Evolutionary conservation across 2,329 filamentous ascomycete genomes (phyloP).

Genomic region (Talaromyces verruculosus): DNA sequence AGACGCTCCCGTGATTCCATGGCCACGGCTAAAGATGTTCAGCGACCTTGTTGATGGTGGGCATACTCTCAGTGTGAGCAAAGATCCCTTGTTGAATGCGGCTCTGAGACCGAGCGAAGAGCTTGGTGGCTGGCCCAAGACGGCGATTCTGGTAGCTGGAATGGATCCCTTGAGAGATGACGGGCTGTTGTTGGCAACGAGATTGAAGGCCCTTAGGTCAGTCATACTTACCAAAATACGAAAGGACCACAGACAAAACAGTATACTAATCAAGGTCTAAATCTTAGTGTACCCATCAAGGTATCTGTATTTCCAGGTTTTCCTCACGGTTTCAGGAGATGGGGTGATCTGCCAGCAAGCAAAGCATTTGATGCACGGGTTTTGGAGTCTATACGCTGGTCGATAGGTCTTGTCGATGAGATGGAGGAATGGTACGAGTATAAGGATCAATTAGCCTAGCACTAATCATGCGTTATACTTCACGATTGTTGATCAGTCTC

Average conservation of each 20-base stretch:
- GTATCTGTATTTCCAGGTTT: slow-evolving; percentile 11
- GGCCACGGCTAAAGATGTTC: slow-evolving; percentile 12
- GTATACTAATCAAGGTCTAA: neutral
- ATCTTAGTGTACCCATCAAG: slow-evolving; percentile 1
- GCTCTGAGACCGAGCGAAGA: neutral
- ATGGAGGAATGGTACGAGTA: slow-evolving; percentile 10
- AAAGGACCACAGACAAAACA: neutral
- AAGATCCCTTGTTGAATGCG: neutral
- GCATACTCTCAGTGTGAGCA: neutral
- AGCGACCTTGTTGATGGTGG: slow-evolving; percentile 3
- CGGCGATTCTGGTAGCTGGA: slow-evolving; percentile 11
- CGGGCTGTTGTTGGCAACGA: slow-evolving; percentile 7
- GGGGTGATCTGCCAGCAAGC: slow-evolving; percentile 2
- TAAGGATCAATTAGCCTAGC: neutral
- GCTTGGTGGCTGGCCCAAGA: neutral
- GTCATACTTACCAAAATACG: neutral
- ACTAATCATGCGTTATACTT: neutral
- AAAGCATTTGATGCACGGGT: slow-evolving; percentile 4
- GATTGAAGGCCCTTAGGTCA: neutral
- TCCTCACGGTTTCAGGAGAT: slow-evolving; percentile 13
- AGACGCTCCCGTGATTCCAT: slow-evolving; percentile 12
- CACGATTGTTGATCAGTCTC: neutral
- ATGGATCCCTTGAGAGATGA: slow-evolving; percentile 16
- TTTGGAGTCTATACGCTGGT: slow-evolving; percentile 1
- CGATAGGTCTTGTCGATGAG: neutral